Conservation (phyloP, 352 stramenopile genomes). For the Globisporangium perplexum region DNA sequence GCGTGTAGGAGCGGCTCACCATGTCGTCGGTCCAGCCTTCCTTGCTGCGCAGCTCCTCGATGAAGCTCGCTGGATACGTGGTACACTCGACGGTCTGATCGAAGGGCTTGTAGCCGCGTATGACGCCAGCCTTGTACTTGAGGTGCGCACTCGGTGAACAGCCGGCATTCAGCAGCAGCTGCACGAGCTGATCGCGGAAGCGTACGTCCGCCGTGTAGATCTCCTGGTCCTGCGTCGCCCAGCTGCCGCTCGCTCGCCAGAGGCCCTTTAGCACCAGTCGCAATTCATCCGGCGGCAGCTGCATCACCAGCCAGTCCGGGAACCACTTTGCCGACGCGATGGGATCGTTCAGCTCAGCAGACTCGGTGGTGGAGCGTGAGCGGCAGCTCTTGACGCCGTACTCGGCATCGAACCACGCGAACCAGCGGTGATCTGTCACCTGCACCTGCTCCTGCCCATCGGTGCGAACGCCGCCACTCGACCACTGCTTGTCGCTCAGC, state of each 20-base stretch:
- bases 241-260: constrained; percentile 5
- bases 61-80: constrained; percentile 6
- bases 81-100: constrained; percentile 3
- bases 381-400: constrained; percentile 3
- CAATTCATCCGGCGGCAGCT: constrained; percentile 6
- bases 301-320: constrained; percentile 9
- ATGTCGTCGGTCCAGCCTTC: constrained; percentile 7
- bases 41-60: constrained; percentile 8
- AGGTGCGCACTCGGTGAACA: constrained; percentile 7
- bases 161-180: constrained; percentile 10
- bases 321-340: background rate
- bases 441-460: background rate
- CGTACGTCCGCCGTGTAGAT: constrained; percentile 2
- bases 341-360: constrained; percentile 1
- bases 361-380: constrained; percentile 1
- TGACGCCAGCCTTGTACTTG: constrained; percentile 4
- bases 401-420: constrained; percentile 10
- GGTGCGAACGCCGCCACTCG: constrained; percentile 1
- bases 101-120: constrained; percentile 5
- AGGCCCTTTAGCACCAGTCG: constrained; percentile 7
- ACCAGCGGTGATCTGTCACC: constrained; percentile 7
- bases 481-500: constrained; percentile 9
- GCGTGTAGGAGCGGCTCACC: constrained; percentile 4
- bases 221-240: constrained; percentile 3
- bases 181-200: constrained; percentile 9